A percentile compares a stretch with the other conserved stretches of the same genome.
phyloP scores from a whole-genome alignment of 2,329 filamentous ascomycete genomes.

The Hypoxylon sp. region DNA sequence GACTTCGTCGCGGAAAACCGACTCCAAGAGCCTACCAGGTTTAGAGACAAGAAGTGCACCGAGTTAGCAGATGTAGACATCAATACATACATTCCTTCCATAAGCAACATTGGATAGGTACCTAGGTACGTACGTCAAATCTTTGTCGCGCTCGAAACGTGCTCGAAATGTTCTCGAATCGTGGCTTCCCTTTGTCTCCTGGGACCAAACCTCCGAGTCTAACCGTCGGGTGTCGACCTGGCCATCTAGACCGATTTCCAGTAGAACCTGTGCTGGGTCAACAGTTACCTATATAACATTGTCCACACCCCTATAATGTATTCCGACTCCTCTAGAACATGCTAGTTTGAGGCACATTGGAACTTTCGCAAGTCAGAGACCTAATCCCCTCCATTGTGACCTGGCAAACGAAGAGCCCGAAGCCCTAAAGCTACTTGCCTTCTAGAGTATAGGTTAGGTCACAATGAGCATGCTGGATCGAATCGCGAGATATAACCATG shows the following conservation, averaged over 20 bases:
- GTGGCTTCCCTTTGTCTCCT: slow-evolving; percentile 34
- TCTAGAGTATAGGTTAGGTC: too few relatives aligned
- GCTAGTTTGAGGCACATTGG: neutral
- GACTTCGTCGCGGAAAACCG: neutral
- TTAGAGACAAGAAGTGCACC: neutral
- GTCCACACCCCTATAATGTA: neutral
- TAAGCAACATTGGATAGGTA: neutral
- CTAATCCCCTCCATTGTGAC: neutral
- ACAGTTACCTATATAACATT: neutral
- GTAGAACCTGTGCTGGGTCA: neutral
- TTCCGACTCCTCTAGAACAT: neutral
- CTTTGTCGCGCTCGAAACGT: too few relatives aligned
- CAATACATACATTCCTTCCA: neutral
- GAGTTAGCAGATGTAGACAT: neutral
- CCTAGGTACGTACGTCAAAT: neutral
- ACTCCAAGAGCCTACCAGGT: too few relatives aligned
- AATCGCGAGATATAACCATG: slow-evolving; percentile 46
- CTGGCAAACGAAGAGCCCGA: neutral
- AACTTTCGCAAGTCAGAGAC: neutral
- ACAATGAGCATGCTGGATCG: slow-evolving; percentile 49
- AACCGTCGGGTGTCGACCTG: neutral
- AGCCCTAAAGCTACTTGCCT: neutral
- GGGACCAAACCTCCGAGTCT: neutral
- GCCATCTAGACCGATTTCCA: neutral
- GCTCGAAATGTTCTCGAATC: slow-evolving; percentile 1